Evolutionary conservation across 192 early-diverging fungal species (phyloP).

Genomic region (Entomortierella parvispora): DNA sequence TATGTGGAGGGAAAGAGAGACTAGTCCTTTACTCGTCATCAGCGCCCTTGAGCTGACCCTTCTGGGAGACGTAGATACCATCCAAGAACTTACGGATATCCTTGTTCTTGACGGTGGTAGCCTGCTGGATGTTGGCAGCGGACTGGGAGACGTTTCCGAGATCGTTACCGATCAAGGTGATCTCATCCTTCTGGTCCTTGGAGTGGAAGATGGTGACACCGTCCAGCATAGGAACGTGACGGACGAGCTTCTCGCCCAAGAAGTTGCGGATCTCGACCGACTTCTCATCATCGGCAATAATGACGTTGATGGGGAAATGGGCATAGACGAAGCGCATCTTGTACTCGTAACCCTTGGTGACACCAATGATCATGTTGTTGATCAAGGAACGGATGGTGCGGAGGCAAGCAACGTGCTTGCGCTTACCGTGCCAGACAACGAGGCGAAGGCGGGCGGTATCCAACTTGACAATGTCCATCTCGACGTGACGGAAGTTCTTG

Average conservation of each 20-base stretch:
- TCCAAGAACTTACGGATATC: constrained; percentile 99
- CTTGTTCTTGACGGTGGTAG: constrained; percentile 95
- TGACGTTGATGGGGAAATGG: constrained; percentile 99
- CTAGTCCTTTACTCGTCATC: constrained; percentile 73
- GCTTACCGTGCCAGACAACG: constrained; percentile 93
- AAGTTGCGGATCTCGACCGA: constrained; percentile 98
- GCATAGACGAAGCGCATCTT: constrained; percentile 99
- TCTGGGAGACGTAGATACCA: constrained; percentile 96
- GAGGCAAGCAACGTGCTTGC: constrained; percentile 99
- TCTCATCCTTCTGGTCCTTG: constrained; percentile 92
- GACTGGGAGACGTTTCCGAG: constrained; percentile 95
- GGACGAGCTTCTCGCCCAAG: constrained; percentile 94
- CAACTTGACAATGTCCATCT: constrained; percentile 87
- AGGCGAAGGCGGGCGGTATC: constrained; percentile 80
- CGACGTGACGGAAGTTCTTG: constrained; percentile 94
- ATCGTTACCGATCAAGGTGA: constrained; percentile 93
- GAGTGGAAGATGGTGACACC: constrained; percentile 86
- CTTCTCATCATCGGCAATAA: constrained; percentile 78
- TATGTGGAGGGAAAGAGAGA: not conserved
- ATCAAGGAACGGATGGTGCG: constrained; percentile 96
- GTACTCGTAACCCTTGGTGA: constrained; percentile 99
- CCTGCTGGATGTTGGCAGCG: constrained; percentile 96
- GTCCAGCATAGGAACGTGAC: constrained; percentile 85
- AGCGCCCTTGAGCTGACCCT: constrained; percentile 66
- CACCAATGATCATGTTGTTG: constrained; percentile 97